Evolutionary conservation across 768 basidiomycete species (phyloP), one percentile per base, ranked within the genome.

Genomic region (Hypsizygus marmoreus): DNA sequence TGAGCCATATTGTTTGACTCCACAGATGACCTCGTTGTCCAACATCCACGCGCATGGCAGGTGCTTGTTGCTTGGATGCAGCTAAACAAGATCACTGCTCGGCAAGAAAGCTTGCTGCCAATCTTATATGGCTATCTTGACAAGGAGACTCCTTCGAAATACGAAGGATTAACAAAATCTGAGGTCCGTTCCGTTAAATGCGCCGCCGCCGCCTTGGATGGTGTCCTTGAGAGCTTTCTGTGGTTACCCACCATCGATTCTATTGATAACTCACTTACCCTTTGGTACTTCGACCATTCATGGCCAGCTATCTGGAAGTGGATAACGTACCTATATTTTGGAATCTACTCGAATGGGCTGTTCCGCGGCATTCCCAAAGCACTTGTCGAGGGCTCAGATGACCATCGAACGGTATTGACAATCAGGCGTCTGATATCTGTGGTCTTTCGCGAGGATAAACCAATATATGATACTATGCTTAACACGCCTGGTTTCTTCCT

Each of bases 11-110:
- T n/a, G n/a, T n/a, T n/a, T n/a, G n/a, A n/a, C n/a, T n/a, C n/a
- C n/a, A n/a, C n/a, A n/a, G n/a, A n/a, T n/a, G n/a, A n/a, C n/a
- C n/a, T n/a, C n/a, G n/a, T n/a, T n/a, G n/a, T n/a, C n/a, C n/a
- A n/a, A n/a, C n/a, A n/a, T n/a, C n/a, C n/a, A n/a, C n/a, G n/a
- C n/a, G n/a, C n/a, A n/a, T n/a, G n/a, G n/a, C n/a, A n/a, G n/a
- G 28, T 45, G 10, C 44, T 45, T 30, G 44, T 45, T n/a, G 44
- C 44, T 8, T 45, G 44, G 44, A 45, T 45, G 44, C 35, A 45
- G 31, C 35, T 45, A 6, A 45, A 45, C 44, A 45, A 45, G n/a
- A n/a, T 38, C 12, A 45, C 44, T 22, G 44, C 44, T 38, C 44
- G 44, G 9, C 44, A 45, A 31, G 44, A 45, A 16, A 34, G 44